phyloP scores from a whole-genome alignment of 2,329 filamentous ascomycete species.

The Nemania sp. region DNA sequence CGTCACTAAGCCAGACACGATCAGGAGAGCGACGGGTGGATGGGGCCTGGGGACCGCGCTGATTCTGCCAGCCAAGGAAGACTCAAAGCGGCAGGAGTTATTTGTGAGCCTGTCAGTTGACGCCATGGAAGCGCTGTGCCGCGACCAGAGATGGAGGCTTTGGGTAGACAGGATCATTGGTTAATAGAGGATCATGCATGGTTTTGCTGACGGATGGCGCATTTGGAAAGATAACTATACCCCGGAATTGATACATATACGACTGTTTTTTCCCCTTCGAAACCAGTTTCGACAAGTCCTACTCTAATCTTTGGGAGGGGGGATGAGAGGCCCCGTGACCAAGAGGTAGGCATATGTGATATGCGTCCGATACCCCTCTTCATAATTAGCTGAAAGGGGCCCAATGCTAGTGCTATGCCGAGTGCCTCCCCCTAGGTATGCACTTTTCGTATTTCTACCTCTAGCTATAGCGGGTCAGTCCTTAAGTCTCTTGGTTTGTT shows the following conservation, averaged over 20 bases:
- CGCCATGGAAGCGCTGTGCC: conserved; percentile 40
- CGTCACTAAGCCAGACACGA: conserved; percentile 44
- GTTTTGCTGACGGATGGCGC: conserved; percentile 27
- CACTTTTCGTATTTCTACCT: neutral
- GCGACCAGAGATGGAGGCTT: conserved; percentile 39
- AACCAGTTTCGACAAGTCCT: neutral
- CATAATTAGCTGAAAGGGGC: conserved; percentile 12
- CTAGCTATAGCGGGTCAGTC: neutral
- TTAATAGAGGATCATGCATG: conserved; percentile 27
- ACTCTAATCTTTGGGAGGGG: conserved; percentile 9
- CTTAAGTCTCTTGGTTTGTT: neutral
- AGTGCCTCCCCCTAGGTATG: neutral
- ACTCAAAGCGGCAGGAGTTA: conserved; percentile 38
- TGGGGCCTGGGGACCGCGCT: conserved; percentile 42
- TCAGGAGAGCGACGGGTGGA: conserved; percentile 39
- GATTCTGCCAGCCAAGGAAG: conserved; percentile 39
- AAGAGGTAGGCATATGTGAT: neutral
- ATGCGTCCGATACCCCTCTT: conserved; percentile 11
- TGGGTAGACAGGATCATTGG: conserved; percentile 43
- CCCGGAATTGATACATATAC: conserved; percentile 22
- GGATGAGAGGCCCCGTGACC: neutral
- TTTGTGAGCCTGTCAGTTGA: conserved; percentile 41
- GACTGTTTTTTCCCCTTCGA: conserved; percentile 17
- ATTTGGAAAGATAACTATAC: conserved; percentile 26
- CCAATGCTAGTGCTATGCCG: neutral